These are phyloP conservation scores for Candida sojae DNA, from an alignment of 1,139 yeast species.

Conservation along the genomic window DNA sequence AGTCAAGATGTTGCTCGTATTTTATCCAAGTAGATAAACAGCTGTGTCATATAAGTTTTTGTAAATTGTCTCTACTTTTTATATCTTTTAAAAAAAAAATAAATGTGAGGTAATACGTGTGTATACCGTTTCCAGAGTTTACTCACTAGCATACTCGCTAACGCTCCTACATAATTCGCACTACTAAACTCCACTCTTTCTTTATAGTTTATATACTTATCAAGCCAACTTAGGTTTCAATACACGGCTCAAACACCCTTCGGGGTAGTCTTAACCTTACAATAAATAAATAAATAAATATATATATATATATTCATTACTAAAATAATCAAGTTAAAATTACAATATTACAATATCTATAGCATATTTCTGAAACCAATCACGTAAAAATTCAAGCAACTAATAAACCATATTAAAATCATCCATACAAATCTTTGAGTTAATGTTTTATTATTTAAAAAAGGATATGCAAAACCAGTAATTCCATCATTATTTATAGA, in stretches of 20 bases:
- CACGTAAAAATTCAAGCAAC: slow-evolving; percentile 11
- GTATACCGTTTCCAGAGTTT: too few relatives aligned
- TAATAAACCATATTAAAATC: slow-evolving; percentile 7
- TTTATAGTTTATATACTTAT: too few relatives aligned
- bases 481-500: slow-evolving; percentile 6
- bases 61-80: too few relatives aligned
- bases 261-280: too few relatives aligned
- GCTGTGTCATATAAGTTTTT: neutral
- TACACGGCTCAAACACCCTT: too few relatives aligned
- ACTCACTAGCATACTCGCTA: too few relatives aligned
- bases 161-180: too few relatives aligned
- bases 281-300: too few relatives aligned
- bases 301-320: neutral
- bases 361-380: slow-evolving; percentile 7
- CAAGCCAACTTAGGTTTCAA: too few relatives aligned
- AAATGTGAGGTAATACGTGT: too few relatives aligned
- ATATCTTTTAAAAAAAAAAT: too few relatives aligned
- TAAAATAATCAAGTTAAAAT: neutral
- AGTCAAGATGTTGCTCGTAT: slow-evolving; percentile 32
- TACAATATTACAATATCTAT: neutral
- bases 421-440: slow-evolving; percentile 10
- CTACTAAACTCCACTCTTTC: too few relatives aligned
- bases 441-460: slow-evolving; percentile 15
- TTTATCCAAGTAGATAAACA: slow-evolving; percentile 11
- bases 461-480: slow-evolving; percentile 22